phyloP scores from a whole-genome alignment of 225 moss, liverwort and hornwort species.

The Marchantia paleacea region DNA sequence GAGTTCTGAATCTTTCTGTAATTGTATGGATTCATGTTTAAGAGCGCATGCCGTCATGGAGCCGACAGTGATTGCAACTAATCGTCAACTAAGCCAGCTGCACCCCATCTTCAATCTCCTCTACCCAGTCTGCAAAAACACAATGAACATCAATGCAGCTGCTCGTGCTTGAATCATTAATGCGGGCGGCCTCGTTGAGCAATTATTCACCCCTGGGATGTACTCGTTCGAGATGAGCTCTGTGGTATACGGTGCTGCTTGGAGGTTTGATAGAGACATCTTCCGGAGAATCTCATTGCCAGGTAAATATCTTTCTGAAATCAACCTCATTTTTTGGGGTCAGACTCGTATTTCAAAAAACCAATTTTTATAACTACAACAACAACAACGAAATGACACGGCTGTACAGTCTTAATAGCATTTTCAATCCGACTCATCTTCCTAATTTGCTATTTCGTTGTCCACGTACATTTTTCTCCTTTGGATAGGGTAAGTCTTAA shows the following conservation, averaged over 20 bases:
- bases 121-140: constrained; percentile 19
- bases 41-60: constrained; percentile 14
- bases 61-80: constrained; percentile 22
- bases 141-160: constrained; percentile 21
- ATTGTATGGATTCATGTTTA: background rate
- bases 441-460: no score
- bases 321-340: no score
- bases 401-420: no score
- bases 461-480: no score
- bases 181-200: constrained; percentile 5
- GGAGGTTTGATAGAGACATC: constrained; percentile 18
- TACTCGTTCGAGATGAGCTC: constrained; percentile 6
- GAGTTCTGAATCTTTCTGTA: no score
- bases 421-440: no score
- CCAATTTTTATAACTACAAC: no score
- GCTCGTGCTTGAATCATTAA: constrained; percentile 13
- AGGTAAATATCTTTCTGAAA: background rate
- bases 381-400: no score
- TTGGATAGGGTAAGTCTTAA: no score
- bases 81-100: constrained; percentile 18
- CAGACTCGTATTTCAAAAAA: no score
- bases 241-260: constrained; percentile 13
- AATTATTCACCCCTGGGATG: background rate
- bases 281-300: constrained; percentile 12
- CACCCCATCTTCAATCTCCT: constrained; percentile 21